Percentiles rank a stretch among this genome's conserved stretches.
Evolutionary conservation across 805 yeast genomes (phyloP).

Genomic region (Saccharomycopsis sp.): DNA sequence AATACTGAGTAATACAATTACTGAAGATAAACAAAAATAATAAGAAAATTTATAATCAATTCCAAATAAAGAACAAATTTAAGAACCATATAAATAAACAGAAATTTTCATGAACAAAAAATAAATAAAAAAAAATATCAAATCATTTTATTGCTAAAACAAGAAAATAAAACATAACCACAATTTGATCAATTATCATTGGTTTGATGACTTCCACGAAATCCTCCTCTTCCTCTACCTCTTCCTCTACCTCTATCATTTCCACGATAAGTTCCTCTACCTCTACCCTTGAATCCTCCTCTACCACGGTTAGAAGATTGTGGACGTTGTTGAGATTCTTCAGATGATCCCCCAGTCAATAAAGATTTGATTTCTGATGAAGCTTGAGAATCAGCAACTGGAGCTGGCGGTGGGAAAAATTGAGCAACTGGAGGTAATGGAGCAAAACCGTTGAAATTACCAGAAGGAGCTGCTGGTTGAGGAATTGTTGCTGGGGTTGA

Average conservation of each 20-base stretch:
- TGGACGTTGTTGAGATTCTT: not conserved
- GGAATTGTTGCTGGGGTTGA: not conserved
- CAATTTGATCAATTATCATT: not conserved
- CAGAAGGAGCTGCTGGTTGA: not conserved
- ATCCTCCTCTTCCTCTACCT: conserved; percentile 19
- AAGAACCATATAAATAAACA: too few species aligned
- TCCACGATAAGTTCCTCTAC: conserved; percentile 16
- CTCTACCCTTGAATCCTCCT: conserved; percentile 18
- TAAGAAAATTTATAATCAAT: too few species aligned
- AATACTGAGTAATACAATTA: too few species aligned
- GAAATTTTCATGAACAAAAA: too few species aligned
- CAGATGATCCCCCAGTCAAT: conserved; percentile 3
- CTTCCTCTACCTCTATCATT: conserved; percentile 13
- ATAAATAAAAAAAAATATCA: not conserved
- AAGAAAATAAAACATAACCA: not conserved
- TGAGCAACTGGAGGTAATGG: conserved; percentile 15
- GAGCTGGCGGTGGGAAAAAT: not conserved
- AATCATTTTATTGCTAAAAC: too few species aligned
- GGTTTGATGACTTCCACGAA: too few species aligned
- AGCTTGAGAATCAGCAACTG: conserved; percentile 4
- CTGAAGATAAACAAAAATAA: too few species aligned
- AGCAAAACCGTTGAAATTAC: not conserved
- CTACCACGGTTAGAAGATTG: conserved; percentile 18
- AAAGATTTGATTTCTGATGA: conserved; percentile 10
- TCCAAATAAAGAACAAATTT: too few species aligned